Base-by-base conservation (phyloP, 345 rosid genomes). In the Citrus unshiu region DNA sequence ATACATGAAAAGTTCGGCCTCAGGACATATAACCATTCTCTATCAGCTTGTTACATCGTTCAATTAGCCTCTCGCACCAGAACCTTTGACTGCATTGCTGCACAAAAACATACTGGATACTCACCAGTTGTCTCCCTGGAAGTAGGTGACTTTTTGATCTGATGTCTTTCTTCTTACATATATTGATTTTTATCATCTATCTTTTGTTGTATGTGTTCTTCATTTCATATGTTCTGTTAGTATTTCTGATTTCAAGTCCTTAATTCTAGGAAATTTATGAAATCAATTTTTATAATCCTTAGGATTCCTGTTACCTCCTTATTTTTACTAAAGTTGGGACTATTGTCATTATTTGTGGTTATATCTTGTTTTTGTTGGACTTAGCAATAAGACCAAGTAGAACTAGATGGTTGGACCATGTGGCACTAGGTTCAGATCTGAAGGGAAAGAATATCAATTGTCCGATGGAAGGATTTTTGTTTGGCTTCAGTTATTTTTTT, bases 21-120 rank as follows among this genome's bases (percentile, higher is more conserved):
- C 67, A 73, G 40, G 75, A 84, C 70, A 69, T 79, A 81, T 74
- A 86, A 77, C 69, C 85, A 82, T 81, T 81, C 82, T 62, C 63
- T 84, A 61, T 85, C 93, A 79, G 85, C 90, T 70, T 82, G 72
- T 68, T 89, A 86, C 81, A 74, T 89, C 79, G 69, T 90, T 80
- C 87, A 86, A 72, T 59, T 91, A 82, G 93, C 96, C 85, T 87
- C 93, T 39, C 84, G 88, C 66, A 89, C 87, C 57, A 89, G 97
- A 85, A 92, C 97, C 80, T 92, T 93, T 80, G 91, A 90, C 82
- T 89, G 96, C 89, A 83, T 80, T 85, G 93, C 94, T 65, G 97
- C 99, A 66, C 84, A 76, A 77, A 91, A 86, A 81, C 87, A 88
- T 84, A 83, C 92, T 75, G 97, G 93, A 74, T 95, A 93, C 82